phyloP scores from a whole-genome alignment of 139 green algal genomes.

The Mesostigma viride region DNA sequence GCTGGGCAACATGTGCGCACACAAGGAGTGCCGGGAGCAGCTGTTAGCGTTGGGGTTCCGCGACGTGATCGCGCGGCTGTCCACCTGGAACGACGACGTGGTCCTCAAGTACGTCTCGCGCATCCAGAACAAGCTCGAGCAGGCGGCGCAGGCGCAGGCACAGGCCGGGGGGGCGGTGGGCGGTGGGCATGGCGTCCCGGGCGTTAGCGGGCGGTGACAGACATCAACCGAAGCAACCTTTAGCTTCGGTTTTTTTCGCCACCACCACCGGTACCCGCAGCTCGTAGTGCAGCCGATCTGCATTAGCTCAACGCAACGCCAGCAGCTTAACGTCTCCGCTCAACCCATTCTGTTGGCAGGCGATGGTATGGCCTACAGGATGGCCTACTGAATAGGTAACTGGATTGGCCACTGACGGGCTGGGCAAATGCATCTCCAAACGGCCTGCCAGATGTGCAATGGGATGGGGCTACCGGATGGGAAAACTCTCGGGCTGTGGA shows the following conservation, averaged over 20 bases:
- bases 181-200: neutral
- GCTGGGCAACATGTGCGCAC: conserved; percentile 76
- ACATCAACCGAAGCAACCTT: neutral
- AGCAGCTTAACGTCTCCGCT: neutral
- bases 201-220: neutral
- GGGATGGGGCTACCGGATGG: too few relatives aligned
- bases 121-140: conserved; percentile 40
- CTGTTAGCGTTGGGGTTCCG: conserved; percentile 35
- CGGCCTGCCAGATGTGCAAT: too few relatives aligned
- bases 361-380: too few relatives aligned
- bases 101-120: conserved; percentile 53
- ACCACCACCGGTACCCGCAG: neutral
- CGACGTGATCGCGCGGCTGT: conserved; percentile 34
- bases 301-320: neutral
- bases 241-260: neutral
- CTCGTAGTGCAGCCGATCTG: neutral
- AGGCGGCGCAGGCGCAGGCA: neutral
- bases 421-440: too few relatives aligned
- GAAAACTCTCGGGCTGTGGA: too few relatives aligned
- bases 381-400: too few relatives aligned
- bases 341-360: too few relatives aligned
- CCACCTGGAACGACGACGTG: conserved; percentile 28
- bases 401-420: too few relatives aligned
- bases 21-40: conserved; percentile 41
- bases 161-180: too few relatives aligned